Evolutionary conservation across 2,329 filamentous ascomycete genomes (phyloP).

Genomic region (Mycosphaerella sp.): DNA sequence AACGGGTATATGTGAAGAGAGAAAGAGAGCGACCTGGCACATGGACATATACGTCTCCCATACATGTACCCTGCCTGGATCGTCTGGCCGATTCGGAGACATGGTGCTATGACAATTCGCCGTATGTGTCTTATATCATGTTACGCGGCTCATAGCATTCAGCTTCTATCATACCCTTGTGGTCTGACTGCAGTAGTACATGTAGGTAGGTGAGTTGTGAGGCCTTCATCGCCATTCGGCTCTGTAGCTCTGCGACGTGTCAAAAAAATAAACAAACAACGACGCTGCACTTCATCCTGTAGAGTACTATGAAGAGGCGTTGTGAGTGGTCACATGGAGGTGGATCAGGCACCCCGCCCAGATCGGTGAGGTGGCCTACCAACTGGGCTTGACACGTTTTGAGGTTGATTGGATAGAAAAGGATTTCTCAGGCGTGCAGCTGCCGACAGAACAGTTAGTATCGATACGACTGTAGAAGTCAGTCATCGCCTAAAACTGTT

Average conservation of each 20-base stretch:
- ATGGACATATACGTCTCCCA: too few relatives aligned
- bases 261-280: too few relatives aligned
- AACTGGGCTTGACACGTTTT: too few relatives aligned
- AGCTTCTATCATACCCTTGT: background rate
- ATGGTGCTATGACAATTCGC: background rate
- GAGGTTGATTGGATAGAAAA: background rate
- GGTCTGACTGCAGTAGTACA: background rate
- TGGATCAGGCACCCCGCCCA: background rate
- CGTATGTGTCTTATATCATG: background rate
- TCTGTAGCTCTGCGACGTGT: background rate
- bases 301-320: background rate
- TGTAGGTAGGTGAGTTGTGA: background rate
- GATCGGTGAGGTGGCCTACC: background rate
- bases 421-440: slow-evolving; percentile 3
- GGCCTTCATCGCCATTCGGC: background rate
- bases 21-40: too few relatives aligned
- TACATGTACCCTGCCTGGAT: too few relatives aligned
- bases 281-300: too few relatives aligned
- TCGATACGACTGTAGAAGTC: background rate
- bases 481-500: too few relatives aligned
- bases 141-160: background rate
- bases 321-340: background rate
- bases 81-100: too few relatives aligned
- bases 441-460: background rate
- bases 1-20: too few relatives aligned